Evolutionary conservation across 306 rosid species (phyloP).

Genomic region (Medicago ruthenica): DNA sequence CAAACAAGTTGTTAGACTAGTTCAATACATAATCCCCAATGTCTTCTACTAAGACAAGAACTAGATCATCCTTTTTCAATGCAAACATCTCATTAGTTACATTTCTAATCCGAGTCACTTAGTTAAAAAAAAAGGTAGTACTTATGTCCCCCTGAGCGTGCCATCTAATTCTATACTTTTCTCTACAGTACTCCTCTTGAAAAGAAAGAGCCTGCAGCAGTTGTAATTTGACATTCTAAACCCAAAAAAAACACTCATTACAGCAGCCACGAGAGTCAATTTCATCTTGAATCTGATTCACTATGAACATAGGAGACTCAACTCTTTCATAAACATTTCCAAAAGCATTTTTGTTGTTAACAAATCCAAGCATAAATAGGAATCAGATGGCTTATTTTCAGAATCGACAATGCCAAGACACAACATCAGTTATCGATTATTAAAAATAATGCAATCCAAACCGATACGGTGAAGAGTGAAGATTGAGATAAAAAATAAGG

Average conservation of each 20-base stretch:
- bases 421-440: background rate
- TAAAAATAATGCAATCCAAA: no score
- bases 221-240: background rate
- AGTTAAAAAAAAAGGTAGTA: background rate
- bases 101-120: background rate
- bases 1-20: background rate
- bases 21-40: background rate
- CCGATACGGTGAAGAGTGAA: no score
- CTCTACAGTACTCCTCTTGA: background rate
- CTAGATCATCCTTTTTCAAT: background rate
- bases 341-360: background rate
- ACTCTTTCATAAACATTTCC: background rate
- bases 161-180: background rate
- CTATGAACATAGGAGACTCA: background rate
- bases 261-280: background rate
- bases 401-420: background rate
- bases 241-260: background rate
- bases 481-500: background rate
- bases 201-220: background rate
- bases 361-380: background rate
- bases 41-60: background rate
- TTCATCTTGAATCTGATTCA: background rate
- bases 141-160: background rate
- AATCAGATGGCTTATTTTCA: background rate
- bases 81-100: background rate